Evolutionary conservation across 1,284 basidiomycete species (phyloP).

Genomic region (Vanrija sp.): DNA sequence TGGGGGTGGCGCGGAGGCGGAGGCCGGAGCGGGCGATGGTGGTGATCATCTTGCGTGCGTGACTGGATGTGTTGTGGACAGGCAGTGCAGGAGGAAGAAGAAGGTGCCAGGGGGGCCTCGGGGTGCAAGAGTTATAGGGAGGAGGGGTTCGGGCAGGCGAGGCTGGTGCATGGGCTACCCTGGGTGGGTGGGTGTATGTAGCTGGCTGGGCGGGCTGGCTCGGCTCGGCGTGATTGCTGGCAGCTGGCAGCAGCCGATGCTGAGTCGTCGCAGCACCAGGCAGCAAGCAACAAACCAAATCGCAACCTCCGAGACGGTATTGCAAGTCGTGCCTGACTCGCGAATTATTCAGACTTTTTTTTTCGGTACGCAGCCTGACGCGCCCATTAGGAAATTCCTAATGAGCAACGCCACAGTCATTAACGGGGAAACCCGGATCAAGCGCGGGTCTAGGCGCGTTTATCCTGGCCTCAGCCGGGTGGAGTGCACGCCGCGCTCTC

Average conservation of each 20-base stretch:
- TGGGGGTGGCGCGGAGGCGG: constrained; percentile 11
- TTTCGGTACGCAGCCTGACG: too few relatives aligned
- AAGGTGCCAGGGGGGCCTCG: not conserved
- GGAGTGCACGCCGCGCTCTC: too few relatives aligned
- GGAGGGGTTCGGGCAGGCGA: not conserved
- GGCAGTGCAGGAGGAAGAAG: not conserved
- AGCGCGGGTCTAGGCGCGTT: too few relatives aligned
- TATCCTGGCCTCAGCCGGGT: too few relatives aligned
- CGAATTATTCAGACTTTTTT: too few relatives aligned
- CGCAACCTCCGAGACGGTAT: too few relatives aligned
- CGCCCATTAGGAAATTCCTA: too few relatives aligned
- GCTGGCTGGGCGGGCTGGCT: not conserved
- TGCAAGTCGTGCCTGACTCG: too few relatives aligned
- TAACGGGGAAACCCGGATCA: too few relatives aligned
- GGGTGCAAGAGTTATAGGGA: not conserved
- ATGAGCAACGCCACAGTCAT: too few relatives aligned
- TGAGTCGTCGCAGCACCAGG: not conserved
- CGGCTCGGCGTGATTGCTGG: too few relatives aligned
- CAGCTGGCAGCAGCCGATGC: not conserved
- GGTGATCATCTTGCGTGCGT: constrained; percentile 11
- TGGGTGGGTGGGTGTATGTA: not conserved
- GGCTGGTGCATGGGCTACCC: not conserved
- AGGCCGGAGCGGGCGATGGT: constrained; percentile 11
- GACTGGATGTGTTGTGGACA: not conserved
- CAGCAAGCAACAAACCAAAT: too few relatives aligned